These are phyloP conservation scores for Medicago ruthenica DNA, from an alignment of 306 rosid genomes.

Conservation along the genomic window DNA sequence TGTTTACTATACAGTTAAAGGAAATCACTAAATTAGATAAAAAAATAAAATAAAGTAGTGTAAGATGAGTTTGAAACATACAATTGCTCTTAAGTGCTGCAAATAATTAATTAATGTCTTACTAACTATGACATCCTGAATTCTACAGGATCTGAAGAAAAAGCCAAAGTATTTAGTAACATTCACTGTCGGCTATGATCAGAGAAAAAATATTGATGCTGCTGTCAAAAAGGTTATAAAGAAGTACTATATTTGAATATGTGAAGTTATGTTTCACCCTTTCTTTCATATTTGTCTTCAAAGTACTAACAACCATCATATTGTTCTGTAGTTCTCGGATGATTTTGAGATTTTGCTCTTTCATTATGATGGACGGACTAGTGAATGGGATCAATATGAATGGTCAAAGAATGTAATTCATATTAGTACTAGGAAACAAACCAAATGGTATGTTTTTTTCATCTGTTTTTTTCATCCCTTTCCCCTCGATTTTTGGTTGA, in stretches of 20 bases:
- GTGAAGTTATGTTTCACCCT: slow-evolving; percentile 24
- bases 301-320: slow-evolving; percentile 48
- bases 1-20: slow-evolving; percentile 8
- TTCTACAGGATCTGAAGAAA: slow-evolving; percentile 77
- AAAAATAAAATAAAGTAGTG: no score
- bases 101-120: slow-evolving; percentile 19
- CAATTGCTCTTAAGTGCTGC: background rate
- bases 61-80: slow-evolving; percentile 2
- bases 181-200: slow-evolving; percentile 88
- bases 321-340: slow-evolving; percentile 76
- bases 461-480: slow-evolving; percentile 24
- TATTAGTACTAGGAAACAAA: slow-evolving; percentile 78
- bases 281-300: slow-evolving; percentile 42
- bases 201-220: slow-evolving; percentile 76
- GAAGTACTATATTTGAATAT: slow-evolving; percentile 13
- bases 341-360: slow-evolving; percentile 91
- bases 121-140: slow-evolving; percentile 42
- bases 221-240: slow-evolving; percentile 74
- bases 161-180: slow-evolving; percentile 91
- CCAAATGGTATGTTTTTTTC: slow-evolving; percentile 50
- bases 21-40: no score
- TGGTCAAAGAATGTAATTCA: slow-evolving; percentile 93
- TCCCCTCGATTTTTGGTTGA: background rate
- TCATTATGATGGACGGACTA: slow-evolving; percentile 90
- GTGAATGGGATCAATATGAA: slow-evolving; percentile 89